Evolutionary conservation across 2,329 filamentous ascomycete species (phyloP), one percentile per base, ranked within the genome.

Genomic region (Didymella pinodella): DNA sequence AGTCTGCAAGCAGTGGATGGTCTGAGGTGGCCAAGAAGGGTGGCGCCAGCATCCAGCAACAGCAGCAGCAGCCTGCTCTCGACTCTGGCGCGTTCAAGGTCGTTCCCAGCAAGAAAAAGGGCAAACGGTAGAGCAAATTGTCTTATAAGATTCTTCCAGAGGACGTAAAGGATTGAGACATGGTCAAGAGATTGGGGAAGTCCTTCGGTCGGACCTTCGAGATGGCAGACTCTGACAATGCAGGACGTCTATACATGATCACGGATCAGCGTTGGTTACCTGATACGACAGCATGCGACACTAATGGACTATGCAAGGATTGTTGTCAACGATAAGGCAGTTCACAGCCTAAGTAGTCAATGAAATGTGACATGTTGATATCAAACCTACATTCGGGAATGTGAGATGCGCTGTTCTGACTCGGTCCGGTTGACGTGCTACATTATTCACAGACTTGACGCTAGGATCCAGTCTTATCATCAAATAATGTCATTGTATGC

Each of bases 21-120:
- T 97, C 85, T 68, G 95, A 98, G 80, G 95, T 99, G 51, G 95
- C 95, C 1, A 98, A 98, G 88, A 97, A 97, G 84, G 90, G 90
- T 93, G 84, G 90, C 86, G 25, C 81, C 80, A 48, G 72, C 69
- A 67, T 75, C 75, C 74, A 76, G 53, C 65, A 65, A 68, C 73
- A 67, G 69, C 71, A 72, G 60, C 63, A 65, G 28, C 61, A 73
- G 32, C 61, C 52, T 43, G 71, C 78, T 48, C 74, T 77, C 47
- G 75, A 78, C 43, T 85, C 83, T 25, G 84, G 89, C 10, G 86
- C 86, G 48, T 98, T 97, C 82, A 95, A 95, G 83, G 91, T 98
- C 52, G 94, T 98, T 11, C 87, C 92, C 14, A 86, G 89, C 63
- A 93, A 95, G 78, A 98, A 97, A 88, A 97, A 97, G 86, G 89